These are phyloP conservation scores for Taiozyma sp. DNA, from an alignment of 1,139 yeast genomes.

Conservation along the genomic window DNA sequence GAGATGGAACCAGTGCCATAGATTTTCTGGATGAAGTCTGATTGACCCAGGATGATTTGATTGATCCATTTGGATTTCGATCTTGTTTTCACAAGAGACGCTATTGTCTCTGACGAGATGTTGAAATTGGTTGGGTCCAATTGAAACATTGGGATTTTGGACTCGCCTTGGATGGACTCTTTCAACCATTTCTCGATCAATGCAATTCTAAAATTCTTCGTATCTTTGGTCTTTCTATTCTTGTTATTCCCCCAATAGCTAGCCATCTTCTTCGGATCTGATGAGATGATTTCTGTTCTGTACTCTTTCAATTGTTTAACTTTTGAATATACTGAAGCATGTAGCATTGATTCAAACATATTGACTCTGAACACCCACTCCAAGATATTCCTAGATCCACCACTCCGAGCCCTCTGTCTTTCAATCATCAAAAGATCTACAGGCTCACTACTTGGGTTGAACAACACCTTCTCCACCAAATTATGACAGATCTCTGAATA, in stretches of 20 bases:
- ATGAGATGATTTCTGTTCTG: constrained; percentile 24
- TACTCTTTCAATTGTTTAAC: constrained; percentile 3
- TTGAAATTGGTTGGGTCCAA: constrained; percentile 9
- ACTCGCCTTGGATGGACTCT: constrained; percentile 1
- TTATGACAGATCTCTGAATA: constrained; percentile 20
- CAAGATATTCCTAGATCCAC: constrained; percentile 38
- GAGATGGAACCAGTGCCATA: background rate
- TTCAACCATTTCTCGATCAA: constrained; percentile 18
- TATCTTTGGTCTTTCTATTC: constrained; percentile 6
- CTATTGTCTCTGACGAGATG: constrained; percentile 4
- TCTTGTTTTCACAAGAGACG: background rate
- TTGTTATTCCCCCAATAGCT: constrained; percentile 29
- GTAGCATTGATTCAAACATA: constrained; percentile 40
- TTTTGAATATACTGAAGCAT: constrained; percentile 13
- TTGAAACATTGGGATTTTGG: background rate
- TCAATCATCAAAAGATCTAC: constrained; percentile 46
- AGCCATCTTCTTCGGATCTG: constrained; percentile 37
- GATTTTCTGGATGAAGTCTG: background rate
- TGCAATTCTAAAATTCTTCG: constrained; percentile 13
- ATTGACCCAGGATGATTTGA: constrained; percentile 9
- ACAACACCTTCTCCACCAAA: constrained; percentile 19
- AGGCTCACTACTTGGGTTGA: constrained; percentile 6
- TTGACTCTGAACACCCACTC: constrained; percentile 48
- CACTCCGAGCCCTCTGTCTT: constrained; percentile 47
- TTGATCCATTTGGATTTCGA: constrained; percentile 14